Evolutionary conservation across 2,329 filamentous ascomycete species (phyloP).

Genomic region (Claviceps digitariae): DNA sequence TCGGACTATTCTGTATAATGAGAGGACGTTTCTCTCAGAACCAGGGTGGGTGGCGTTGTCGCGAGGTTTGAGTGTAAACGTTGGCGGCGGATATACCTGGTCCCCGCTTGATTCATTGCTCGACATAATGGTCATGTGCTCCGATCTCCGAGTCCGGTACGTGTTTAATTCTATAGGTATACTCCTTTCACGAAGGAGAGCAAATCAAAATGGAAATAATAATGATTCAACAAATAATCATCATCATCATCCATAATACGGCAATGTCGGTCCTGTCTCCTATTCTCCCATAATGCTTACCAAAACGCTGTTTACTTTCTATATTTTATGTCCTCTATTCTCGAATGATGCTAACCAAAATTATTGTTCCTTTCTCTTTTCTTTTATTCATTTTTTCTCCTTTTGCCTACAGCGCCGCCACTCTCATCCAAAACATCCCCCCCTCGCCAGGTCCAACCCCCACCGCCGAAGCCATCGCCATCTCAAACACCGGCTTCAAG

Average conservation of each 20-base stretch:
- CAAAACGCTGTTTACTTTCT: too few species aligned
- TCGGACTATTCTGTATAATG: conserved; percentile 18
- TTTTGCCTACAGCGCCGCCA: background rate
- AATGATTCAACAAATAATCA: background rate
- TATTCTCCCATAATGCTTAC: background rate
- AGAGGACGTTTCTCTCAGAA: conserved; percentile 8
- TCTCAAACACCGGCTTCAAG: background rate
- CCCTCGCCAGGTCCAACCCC: background rate
- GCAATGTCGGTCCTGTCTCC: background rate
- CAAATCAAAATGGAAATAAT: too few species aligned
- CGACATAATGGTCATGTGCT: conserved; percentile 18
- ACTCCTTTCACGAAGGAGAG: too few species aligned
- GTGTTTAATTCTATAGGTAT: background rate
- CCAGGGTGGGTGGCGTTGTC: conserved; percentile 12
- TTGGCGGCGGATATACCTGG: background rate
- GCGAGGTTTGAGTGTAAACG: background rate
- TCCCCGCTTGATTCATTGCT: conserved; percentile 14
- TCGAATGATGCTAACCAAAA: background rate
- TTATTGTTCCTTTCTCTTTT: background rate
- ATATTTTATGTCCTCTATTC: background rate
- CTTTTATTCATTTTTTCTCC: background rate
- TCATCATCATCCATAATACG: too few species aligned
- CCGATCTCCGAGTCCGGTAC: conserved; percentile 18
- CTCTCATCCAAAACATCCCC: background rate
- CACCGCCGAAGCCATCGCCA: conserved; percentile 1